Evolutionary conservation across 495 filamentous ascomycete genomes (phyloP), one percentile per base, ranked within the genome.

Genomic region (Lepidopterella palustris): DNA sequence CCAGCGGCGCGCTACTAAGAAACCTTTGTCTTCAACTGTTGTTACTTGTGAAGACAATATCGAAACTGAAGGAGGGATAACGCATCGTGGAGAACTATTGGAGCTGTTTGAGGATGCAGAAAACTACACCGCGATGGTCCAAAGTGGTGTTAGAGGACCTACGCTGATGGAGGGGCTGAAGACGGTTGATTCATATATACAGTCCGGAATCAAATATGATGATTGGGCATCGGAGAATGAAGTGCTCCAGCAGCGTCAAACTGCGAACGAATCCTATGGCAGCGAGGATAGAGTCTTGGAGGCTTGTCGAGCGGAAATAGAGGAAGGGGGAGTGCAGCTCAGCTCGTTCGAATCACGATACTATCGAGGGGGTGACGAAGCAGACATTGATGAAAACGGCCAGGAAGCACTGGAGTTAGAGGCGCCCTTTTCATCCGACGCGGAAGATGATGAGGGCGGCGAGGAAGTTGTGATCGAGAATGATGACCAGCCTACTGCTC

Each of bases 81-180:
- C 66, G 35, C 73, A 73, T 62, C 72, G 63, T 8, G 75, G 74
- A 48, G 73, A 76, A 45, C 57, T 70, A 25, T 66, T 76, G 45
- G 63, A 70, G 47, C 62, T 77, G 5, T 76, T 76, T 55, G 49
- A 62, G 15, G 57, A 60, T 21, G n/a, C 13, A 4, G 11, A 18
- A 13, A 45, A 58, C 0, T 25, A 50, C 52, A 28, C 24, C 0
- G 56, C 45, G 31, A 58, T 47, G 54, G 21, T 57, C 26, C 32
- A 57, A 35, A 45, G 39, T 20, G 39, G 39, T 20, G 45, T 45
- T 23, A 13, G 35, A 15, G 52, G 52, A 21, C 52, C 27, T 1
- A 27, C 52, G 6, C 52, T 35, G n/a, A 27, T 21, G 52, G 35
- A 31, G 27, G 25, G 28, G 10, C 28, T 3, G 35, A 13, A 18